A percentile compares a stretch with the other conserved stretches of the same genome.
Evolutionary conservation across 2,329 filamentous ascomycete genomes (phyloP).

Genomic region (Pseudopithomyces chartarum): DNA sequence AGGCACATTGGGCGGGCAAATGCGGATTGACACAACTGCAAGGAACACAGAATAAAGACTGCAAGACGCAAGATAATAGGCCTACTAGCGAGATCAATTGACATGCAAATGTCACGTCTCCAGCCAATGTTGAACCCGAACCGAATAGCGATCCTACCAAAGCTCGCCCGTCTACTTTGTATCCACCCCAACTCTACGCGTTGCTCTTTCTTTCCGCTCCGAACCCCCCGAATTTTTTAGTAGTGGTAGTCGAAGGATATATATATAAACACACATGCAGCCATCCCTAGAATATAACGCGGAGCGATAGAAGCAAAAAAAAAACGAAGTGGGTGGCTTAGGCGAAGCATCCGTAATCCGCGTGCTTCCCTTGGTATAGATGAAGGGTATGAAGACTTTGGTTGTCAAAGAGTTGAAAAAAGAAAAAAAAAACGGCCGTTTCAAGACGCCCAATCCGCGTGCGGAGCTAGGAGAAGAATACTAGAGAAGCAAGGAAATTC

Average conservation of each 20-base stretch:
- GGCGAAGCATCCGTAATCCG: neutral
- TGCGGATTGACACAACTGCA: too few relatives aligned
- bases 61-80: too few relatives aligned
- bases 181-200: too few relatives aligned
- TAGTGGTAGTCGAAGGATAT: neutral
- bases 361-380: slow-evolving; percentile 10
- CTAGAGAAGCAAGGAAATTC: slow-evolving; percentile 35
- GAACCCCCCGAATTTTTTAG: neutral
- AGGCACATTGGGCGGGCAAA: too few relatives aligned
- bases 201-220: neutral
- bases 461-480: slow-evolving; percentile 10
- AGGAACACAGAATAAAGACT: too few relatives aligned
- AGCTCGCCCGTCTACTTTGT: too few relatives aligned
- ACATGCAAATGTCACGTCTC: too few relatives aligned
- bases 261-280: neutral
- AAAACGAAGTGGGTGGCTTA: neutral
- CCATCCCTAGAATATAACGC: slow-evolving; percentile 1
- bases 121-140: too few relatives aligned
- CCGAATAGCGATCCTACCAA: too few relatives aligned
- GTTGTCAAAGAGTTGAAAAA: too few relatives aligned
- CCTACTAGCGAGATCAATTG: too few relatives aligned
- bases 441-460: slow-evolving; percentile 1
- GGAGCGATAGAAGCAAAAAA: neutral
- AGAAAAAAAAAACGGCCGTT: too few relatives aligned
- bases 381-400: slow-evolving; percentile 13